Evolutionary conservation across 1,284 basidiomycete species (phyloP).

Genomic region (Inonotus obliquus): DNA sequence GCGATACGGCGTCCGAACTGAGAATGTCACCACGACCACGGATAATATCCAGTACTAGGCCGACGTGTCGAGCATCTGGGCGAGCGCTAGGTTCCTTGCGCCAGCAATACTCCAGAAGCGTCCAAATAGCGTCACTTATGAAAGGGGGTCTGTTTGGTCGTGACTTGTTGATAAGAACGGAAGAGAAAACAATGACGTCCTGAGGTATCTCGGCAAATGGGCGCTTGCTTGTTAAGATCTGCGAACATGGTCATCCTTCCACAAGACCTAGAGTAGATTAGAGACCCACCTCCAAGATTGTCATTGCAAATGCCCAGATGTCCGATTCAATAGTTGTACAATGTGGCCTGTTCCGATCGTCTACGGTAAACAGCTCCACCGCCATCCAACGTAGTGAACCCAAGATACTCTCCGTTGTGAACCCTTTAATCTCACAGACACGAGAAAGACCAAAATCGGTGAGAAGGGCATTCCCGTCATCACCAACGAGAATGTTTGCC

Average conservation of each 20-base stretch:
- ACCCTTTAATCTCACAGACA: slow-evolving; percentile 1
- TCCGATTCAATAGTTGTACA: neutral
- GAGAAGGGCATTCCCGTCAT: neutral
- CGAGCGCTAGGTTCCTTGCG: neutral
- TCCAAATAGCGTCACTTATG: neutral
- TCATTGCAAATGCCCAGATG: slow-evolving; percentile 7
- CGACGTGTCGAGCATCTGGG: neutral
- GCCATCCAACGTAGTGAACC: slow-evolving; percentile 17
- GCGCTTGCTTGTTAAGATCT: too few relatives aligned
- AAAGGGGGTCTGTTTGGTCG: too few relatives aligned
- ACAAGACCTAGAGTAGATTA: neutral
- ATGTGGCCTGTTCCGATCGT: neutral
- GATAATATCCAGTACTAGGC: neutral
- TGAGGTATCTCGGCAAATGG: too few relatives aligned
- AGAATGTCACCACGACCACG: neutral
- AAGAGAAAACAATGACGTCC: neutral
- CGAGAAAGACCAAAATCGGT: slow-evolving; percentile 15
- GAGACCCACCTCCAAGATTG: neutral
- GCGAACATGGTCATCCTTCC: too few relatives aligned
- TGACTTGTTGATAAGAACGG: neutral
- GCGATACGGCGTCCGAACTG: neutral
- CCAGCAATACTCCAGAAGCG: neutral
- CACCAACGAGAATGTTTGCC: slow-evolving; percentile 10
- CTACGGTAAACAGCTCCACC: neutral
- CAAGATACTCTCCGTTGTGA: slow-evolving; percentile 7